A percentile compares a stretch with the other conserved stretches of the same genome.
Conservation (phyloP, 495 filamentous ascomycete genomes). For the Letharia lupina region DNA sequence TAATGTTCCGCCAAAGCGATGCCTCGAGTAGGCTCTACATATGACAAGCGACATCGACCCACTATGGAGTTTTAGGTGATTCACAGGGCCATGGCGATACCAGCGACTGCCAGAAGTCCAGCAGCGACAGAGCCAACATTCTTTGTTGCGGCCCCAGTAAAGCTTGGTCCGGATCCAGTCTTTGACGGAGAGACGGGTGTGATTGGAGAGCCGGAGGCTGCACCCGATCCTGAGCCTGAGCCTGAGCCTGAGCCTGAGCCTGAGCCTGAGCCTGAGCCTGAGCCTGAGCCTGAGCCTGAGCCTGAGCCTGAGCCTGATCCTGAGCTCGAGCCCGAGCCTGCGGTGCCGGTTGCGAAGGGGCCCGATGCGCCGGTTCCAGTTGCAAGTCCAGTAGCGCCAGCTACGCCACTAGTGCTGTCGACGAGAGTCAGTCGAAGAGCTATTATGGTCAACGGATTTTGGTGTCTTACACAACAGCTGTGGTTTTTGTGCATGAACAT, state of each 20-base stretch:
- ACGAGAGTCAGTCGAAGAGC: not conserved
- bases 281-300: slow-evolving; percentile 11
- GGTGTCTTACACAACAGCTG: slow-evolving; percentile 14
- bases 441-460: not conserved
- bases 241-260: slow-evolving; percentile 19
- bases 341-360: slow-evolving; percentile 9
- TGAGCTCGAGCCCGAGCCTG: slow-evolving; percentile 12
- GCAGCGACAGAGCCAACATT: slow-evolving; percentile 26
- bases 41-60: slow-evolving; percentile 21
- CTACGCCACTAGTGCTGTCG: slow-evolving; percentile 4
- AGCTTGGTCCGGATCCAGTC: slow-evolving; percentile 17
- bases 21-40: slow-evolving; percentile 10
- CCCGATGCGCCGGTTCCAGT: slow-evolving; percentile 13
- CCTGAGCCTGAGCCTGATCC: slow-evolving; percentile 11
- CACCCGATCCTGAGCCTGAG: slow-evolving; percentile 5
- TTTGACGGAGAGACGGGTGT: slow-evolving; percentile 17
- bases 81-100: slow-evolving; percentile 23
- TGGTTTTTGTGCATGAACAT: slow-evolving; percentile 26
- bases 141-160: slow-evolving; percentile 24
- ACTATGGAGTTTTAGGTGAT: slow-evolving; percentile 13
- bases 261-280: slow-evolving; percentile 16
- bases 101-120: slow-evolving; percentile 21
- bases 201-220: slow-evolving; percentile 25
- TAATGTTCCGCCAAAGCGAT: slow-evolving; percentile 6
- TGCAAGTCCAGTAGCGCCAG: slow-evolving; percentile 18